Evolutionary conservation across 1,284 basidiomycete genomes (phyloP).

Genomic region (Wallemia hederae): DNA sequence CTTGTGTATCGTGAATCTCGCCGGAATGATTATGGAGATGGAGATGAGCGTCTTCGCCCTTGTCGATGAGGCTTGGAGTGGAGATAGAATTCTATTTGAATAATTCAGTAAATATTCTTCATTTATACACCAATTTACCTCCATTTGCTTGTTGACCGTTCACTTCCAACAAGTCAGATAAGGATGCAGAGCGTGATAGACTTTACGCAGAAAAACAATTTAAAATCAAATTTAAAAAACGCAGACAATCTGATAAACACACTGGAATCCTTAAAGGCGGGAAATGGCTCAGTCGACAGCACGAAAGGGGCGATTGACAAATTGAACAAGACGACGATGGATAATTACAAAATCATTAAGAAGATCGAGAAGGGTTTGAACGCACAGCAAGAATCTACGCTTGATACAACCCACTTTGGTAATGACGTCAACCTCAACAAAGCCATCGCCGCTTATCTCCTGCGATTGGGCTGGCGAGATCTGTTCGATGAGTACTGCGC

Average conservation of each 20-base stretch:
- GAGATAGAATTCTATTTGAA: background rate
- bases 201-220: background rate
- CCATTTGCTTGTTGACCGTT: background rate
- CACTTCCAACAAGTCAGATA: background rate
- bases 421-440: conserved; percentile 9
- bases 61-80: background rate
- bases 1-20: too few species aligned
- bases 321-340: background rate
- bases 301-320: background rate
- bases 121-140: background rate
- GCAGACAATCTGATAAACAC: background rate
- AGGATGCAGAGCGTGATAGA: background rate
- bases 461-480: conserved; percentile 47
- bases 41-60: too few species aligned
- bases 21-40: too few species aligned
- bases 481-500: conserved; percentile 23
- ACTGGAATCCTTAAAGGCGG: background rate
- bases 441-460: conserved; percentile 42
- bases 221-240: background rate
- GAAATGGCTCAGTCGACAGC: background rate
- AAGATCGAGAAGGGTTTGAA: background rate
- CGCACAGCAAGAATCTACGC: background rate
- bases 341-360: background rate
- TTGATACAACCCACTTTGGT: background rate
- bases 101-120: background rate